phyloP scores from a whole-genome alignment of 805 yeast genomes.

The Hanseniaspora nectarophila region DNA sequence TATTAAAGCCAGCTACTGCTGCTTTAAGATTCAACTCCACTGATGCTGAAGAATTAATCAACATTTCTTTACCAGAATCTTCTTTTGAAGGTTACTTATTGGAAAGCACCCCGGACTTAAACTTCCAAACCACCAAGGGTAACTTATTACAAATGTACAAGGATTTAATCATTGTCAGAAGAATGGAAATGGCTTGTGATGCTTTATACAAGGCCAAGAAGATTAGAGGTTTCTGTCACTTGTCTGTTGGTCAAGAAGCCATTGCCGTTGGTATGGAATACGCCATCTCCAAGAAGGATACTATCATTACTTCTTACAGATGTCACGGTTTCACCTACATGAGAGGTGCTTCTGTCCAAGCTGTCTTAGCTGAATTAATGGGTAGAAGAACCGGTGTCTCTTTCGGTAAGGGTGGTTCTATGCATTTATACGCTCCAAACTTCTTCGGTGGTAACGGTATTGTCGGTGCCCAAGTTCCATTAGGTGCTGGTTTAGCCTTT shows the following conservation, averaged over 20 bases:
- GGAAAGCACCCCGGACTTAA: slow-evolving; percentile 51
- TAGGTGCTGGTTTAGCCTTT: slow-evolving; percentile 97
- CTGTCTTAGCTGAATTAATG: slow-evolving; percentile 88
- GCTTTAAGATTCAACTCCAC: slow-evolving; percentile 14
- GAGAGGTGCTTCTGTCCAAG: slow-evolving; percentile 88
- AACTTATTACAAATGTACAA: slow-evolving; percentile 84
- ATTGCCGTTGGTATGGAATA: slow-evolving; percentile 96
- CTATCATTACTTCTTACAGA: slow-evolving; percentile 92
- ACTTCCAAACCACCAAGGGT: slow-evolving; percentile 68
- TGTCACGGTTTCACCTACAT: slow-evolving; percentile 97
- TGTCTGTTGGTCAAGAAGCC: slow-evolving; percentile 97
- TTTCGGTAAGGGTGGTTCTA: slow-evolving; percentile 97
- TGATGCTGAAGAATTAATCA: slow-evolving; percentile 24
- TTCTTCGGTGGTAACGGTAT: slow-evolving; percentile 99
- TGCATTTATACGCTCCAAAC: slow-evolving; percentile 94
- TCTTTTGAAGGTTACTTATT: slow-evolving; percentile 80
- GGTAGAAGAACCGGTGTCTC: slow-evolving; percentile 93
- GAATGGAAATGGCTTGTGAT: slow-evolving; percentile 98
- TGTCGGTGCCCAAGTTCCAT: slow-evolving; percentile 98
- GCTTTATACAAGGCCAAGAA: slow-evolving; percentile 96
- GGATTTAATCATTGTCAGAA: slow-evolving; percentile 85
- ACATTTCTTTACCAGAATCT: slow-evolving; percentile 58
- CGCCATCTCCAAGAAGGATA: slow-evolving; percentile 75
- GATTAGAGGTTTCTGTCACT: slow-evolving; percentile 97
- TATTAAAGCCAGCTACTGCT: slow-evolving; percentile 15